Percentiles rank a stretch among this genome's conserved stretches.
Conservation (phyloP, 2,329 filamentous ascomycete genomes). For the Neofusicoccum parvum region DNA sequence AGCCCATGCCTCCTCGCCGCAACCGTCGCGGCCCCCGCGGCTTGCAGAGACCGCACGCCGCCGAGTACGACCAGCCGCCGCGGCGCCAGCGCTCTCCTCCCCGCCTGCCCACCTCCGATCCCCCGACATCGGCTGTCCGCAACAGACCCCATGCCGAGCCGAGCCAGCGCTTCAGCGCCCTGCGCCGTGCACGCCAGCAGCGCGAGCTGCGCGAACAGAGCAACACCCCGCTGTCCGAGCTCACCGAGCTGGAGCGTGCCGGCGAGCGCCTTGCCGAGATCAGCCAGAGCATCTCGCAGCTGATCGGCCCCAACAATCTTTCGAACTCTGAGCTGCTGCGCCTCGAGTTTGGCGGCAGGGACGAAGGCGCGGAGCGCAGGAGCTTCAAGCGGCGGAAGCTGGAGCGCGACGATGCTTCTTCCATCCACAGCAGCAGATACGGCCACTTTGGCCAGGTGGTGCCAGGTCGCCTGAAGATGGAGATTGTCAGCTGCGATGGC, state of each 20-base stretch:
- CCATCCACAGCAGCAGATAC: conserved; percentile 65
- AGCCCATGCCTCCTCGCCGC: conserved; percentile 17
- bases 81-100: conserved; percentile 7
- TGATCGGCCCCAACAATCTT: conserved; percentile 14
- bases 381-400: conserved; percentile 42
- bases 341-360: conserved; percentile 6
- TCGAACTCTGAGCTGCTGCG: conserved; percentile 13
- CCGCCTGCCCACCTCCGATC: neutral
- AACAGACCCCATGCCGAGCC: conserved; percentile 35
- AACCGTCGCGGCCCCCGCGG: conserved; percentile 14
- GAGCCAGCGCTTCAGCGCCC: conserved; percentile 36
- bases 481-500: conserved; percentile 87
- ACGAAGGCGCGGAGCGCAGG: neutral
- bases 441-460: conserved; percentile 87
- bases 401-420: conserved; percentile 35
- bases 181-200: conserved; percentile 33
- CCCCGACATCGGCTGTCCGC: conserved; percentile 17
- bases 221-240: conserved; percentile 17
- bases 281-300: conserved; percentile 20
- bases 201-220: conserved; percentile 32
- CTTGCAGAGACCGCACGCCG: neutral
- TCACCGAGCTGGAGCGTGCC: conserved; percentile 24
- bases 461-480: conserved; percentile 78
- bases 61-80: neutral
- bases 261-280: conserved; percentile 24